Percentiles rank a stretch among this genome's conserved stretches.
Evolutionary conservation across 164 flowering plant genomes (phyloP).

Genomic region (Liquidambar formosana): DNA sequence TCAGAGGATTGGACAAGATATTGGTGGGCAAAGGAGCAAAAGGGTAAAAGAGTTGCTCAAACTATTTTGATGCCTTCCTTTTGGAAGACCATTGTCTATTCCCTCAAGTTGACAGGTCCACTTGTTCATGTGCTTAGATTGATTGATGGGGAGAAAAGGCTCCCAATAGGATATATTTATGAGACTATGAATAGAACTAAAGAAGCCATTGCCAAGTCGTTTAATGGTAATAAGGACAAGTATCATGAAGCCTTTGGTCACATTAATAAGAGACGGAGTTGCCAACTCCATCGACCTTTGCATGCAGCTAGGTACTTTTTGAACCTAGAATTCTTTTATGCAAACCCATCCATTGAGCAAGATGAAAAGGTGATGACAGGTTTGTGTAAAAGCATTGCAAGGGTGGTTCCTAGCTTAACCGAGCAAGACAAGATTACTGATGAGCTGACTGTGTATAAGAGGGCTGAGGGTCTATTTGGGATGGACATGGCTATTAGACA

Average conservation of each 20-base stretch:
- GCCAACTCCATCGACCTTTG: conserved; percentile 20
- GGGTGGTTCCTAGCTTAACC: no score
- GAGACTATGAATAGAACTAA: conserved; percentile 23
- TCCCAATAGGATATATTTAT: conserved; percentile 20
- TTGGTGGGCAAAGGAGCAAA: conserved; percentile 1
- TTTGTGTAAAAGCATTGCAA: no score
- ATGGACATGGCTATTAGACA: no score
- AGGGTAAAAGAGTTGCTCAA: background rate
- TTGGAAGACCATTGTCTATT: conserved; percentile 3
- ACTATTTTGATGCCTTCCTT: conserved; percentile 5
- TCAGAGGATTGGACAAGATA: background rate
- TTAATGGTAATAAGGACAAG: background rate
- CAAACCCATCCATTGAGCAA: no score
- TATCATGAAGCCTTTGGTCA: background rate
- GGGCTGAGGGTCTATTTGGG: no score
- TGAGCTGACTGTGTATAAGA: no score
- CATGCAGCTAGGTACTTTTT: conserved; percentile 15
- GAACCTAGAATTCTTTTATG: conserved; percentile 15
- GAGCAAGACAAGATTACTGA: no score
- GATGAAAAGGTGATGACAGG: no score
- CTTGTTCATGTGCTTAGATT: conserved; percentile 4
- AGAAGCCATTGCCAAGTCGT: conserved; percentile 8
- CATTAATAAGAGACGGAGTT: conserved; percentile 11
- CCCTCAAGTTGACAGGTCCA: conserved; percentile 5
- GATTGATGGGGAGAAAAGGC: conserved; percentile 23